Evolutionary conservation across 2,329 filamentous ascomycete genomes (phyloP).

Genomic region (Colletotrichum magnum): DNA sequence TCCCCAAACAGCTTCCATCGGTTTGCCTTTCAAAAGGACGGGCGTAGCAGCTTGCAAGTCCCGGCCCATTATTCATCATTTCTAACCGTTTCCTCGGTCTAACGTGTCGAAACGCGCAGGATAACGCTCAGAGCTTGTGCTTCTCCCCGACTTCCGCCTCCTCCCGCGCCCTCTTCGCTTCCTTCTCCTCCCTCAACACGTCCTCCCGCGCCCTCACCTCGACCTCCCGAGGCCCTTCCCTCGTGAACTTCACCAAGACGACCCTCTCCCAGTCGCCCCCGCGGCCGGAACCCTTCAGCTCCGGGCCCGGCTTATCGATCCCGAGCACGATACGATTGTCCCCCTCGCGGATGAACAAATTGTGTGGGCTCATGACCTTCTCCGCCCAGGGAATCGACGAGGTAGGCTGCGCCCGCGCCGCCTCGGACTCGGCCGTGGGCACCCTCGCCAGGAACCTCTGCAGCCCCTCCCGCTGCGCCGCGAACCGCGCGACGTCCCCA

Average conservation of each 20-base stretch:
- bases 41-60: not conserved
- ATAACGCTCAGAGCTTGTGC: constrained; percentile 20
- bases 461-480: constrained; percentile 65
- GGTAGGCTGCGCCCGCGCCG: constrained; percentile 56
- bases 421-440: constrained; percentile 58
- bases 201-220: constrained; percentile 67
- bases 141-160: constrained; percentile 30
- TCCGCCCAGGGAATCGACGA: constrained; percentile 68
- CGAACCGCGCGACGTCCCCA: constrained; percentile 53
- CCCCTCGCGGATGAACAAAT: constrained; percentile 58
- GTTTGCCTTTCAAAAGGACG: not conserved
- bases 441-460: constrained; percentile 64
- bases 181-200: constrained; percentile 62
- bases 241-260: constrained; percentile 68
- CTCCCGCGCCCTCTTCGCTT: constrained; percentile 42
- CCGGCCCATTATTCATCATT: not conserved
- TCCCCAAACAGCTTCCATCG: not conserved
- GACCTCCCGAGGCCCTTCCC: constrained; percentile 65
- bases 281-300: constrained; percentile 62
- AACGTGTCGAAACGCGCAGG: not conserved
- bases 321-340: constrained; percentile 67
- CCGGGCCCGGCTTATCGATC: constrained; percentile 70
- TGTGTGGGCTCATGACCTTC: constrained; percentile 72
- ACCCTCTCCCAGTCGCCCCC: constrained; percentile 73
- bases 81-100: not conserved